Base-by-base conservation (phyloP, 352 stramenopile species). In the Globisporangium nodosum region DNA sequence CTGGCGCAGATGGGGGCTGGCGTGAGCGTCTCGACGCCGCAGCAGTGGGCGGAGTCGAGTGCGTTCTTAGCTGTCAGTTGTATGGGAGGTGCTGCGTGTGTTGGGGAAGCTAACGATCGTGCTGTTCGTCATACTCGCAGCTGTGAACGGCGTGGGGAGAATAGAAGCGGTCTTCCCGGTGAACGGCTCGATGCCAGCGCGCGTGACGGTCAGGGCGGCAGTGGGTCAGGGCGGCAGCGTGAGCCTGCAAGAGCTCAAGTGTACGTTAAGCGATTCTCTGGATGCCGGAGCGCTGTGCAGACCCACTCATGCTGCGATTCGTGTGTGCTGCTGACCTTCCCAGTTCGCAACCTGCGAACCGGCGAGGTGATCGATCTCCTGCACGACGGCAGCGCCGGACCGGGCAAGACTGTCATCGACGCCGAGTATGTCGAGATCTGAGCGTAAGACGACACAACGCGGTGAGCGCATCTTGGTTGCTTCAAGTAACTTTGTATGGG, bases 41-140 rank as follows among this genome's bases (percentile, higher is more conserved):
- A 82, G 56, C 74, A 87, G 59, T 92, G 81, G 81, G 80, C 82
- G 49, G 81, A 92, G 54, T 85, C 77, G 45, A 85, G 81, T 91
- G 71, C 20, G 78, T 81, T 37, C 4, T 37, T 37, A 12, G 9
- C 33, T 37, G 33, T 27, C 24, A 13, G 45, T 40, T 37, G 27
- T 16, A 33, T 24, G n/a, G 1, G 3, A 2, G 15, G 20, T 46
- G 21, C 49, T 67, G 20, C 52, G 45, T 3, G 8, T 20, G 42
- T 48, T 6, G 58, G 51, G 8, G 46, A n/a, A 18, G 42, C 48
- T 43, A 11, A 51, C 18, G 54, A 39, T 12, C 5, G 39, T 40
- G 42, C 18, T 30, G 49, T 61, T 16, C 58, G 21, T 49, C 39
- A 5, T 57, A n/a, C 30, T n/a, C 33, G 20, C 47, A 91, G 81